Percentiles rank a stretch among this genome's conserved stretches.
phyloP scores from a whole-genome alignment of 345 rosid species.

The Dovyalis caffra region DNA sequence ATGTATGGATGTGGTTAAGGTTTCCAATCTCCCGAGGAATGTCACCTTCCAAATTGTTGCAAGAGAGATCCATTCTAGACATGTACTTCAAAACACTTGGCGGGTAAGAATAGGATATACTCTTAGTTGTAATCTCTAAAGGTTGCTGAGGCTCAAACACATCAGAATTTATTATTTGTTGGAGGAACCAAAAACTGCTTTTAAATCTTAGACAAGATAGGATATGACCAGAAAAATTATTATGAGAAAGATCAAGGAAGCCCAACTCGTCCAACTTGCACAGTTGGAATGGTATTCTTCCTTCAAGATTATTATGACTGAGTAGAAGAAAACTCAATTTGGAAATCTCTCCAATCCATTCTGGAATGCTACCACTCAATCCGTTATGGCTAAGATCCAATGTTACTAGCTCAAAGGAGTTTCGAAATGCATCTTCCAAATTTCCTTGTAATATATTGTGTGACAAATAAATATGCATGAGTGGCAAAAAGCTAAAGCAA shows the following conservation, averaged over 20 bases:
- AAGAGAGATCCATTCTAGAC: conserved; percentile 39
- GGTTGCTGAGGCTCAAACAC: conserved; percentile 4
- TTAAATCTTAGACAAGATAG: background rate
- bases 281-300: conserved; percentile 8
- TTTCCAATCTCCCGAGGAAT: conserved; percentile 32
- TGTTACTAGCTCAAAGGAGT: background rate
- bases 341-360: conserved; percentile 3
- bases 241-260: conserved; percentile 23
- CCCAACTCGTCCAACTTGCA: conserved; percentile 8
- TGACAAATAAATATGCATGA: background rate
- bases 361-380: conserved; percentile 18
- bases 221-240: conserved; percentile 16
- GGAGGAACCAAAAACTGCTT: background rate
- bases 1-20: background rate
- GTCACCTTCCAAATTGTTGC: conserved; percentile 32
- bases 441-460: conserved; percentile 3
- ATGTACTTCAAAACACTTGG: background rate
- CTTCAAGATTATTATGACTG: conserved; percentile 18
- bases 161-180: background rate
- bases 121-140: background rate
- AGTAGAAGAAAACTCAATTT: conserved; percentile 18
- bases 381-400: conserved; percentile 21
- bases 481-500: background rate
- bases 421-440: background rate
- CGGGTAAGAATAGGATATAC: background rate